Percentiles rank a stretch among this genome's conserved stretches.
Evolutionary conservation across 1,284 basidiomycete species (phyloP).

Genomic region (Tilletiopsis washingtonensis): DNA sequence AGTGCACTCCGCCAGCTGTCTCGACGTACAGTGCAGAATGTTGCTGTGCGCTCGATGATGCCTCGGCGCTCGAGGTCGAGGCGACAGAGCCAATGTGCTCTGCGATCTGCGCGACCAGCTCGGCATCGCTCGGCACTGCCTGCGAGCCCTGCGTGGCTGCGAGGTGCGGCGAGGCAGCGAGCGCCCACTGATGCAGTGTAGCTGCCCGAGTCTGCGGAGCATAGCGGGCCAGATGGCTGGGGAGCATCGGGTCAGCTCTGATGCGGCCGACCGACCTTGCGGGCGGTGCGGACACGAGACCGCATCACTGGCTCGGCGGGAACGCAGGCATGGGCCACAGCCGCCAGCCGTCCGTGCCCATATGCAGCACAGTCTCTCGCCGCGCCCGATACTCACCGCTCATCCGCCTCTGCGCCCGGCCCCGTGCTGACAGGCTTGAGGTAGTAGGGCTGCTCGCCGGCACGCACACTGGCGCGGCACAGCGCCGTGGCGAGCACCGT

Average conservation of each 20-base stretch:
- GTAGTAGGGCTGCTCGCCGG: slow-evolving; percentile 33
- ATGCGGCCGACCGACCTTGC: no score
- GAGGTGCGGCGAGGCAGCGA: not conserved
- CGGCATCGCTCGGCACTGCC: slow-evolving; percentile 53
- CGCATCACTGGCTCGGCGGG: no score
- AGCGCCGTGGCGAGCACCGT: slow-evolving; percentile 46
- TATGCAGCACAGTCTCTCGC: not conserved
- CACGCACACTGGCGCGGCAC: slow-evolving; percentile 24
- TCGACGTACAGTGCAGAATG: slow-evolving; percentile 75
- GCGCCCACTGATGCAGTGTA: not conserved
- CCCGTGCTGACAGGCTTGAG: slow-evolving; percentile 46
- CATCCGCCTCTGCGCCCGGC: slow-evolving; percentile 26
- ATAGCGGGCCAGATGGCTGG: no score
- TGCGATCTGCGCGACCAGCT: slow-evolving; percentile 63
- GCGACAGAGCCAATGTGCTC: slow-evolving; percentile 52
- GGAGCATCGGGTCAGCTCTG: no score
- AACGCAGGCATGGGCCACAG: no score
- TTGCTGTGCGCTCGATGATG: no score
- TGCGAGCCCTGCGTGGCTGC: not conserved
- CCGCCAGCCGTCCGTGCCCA: no score
- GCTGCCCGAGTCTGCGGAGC: no score
- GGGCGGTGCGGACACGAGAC: no score
- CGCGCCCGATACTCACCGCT: slow-evolving; percentile 8
- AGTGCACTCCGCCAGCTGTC: slow-evolving; percentile 93
- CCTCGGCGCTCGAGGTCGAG: not conserved